Evolutionary conservation across 768 basidiomycete species (phyloP).

Genomic region (Auricularia heimuer): DNA sequence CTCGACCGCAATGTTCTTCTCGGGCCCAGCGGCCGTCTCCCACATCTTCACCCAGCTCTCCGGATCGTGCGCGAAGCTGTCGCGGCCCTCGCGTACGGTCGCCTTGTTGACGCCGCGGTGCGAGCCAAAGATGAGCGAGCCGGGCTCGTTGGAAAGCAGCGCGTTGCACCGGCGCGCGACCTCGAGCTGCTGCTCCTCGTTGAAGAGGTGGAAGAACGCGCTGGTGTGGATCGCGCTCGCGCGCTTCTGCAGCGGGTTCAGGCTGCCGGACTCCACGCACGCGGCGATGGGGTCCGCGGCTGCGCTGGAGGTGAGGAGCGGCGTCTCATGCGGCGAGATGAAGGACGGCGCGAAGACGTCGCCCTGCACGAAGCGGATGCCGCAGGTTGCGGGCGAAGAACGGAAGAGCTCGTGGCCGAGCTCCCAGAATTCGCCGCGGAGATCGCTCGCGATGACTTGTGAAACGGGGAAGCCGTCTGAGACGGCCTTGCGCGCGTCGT

Average conservation of each 20-base stretch:
- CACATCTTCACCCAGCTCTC: not conserved
- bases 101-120: slow-evolving; percentile 16
- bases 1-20: too few relatives aligned
- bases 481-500: slow-evolving; percentile 10
- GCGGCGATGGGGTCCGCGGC: not conserved
- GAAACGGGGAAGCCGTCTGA: slow-evolving; percentile 9
- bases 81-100: not conserved
- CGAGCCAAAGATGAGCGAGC: slow-evolving; percentile 37
- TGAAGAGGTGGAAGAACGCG: slow-evolving; percentile 31
- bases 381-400: slow-evolving; percentile 3
- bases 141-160: slow-evolving; percentile 33
- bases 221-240: slow-evolving; percentile 13
- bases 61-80: not conserved
- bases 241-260: slow-evolving; percentile 8
- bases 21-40: not conserved
- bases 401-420: slow-evolving; percentile 15
- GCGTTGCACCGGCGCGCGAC: slow-evolving; percentile 33
- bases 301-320: slow-evolving; percentile 1
- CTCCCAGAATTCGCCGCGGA: slow-evolving; percentile 11
- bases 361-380: slow-evolving; percentile 9
- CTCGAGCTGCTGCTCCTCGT: slow-evolving; percentile 27
- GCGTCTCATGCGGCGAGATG: not conserved
- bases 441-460: slow-evolving; percentile 9
- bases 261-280: not conserved
- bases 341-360: slow-evolving; percentile 4